Evolutionary conservation across 2,329 filamentous ascomycete species (phyloP), one percentile per base, ranked within the genome.

Genomic region (Orbilia javanica): DNA sequence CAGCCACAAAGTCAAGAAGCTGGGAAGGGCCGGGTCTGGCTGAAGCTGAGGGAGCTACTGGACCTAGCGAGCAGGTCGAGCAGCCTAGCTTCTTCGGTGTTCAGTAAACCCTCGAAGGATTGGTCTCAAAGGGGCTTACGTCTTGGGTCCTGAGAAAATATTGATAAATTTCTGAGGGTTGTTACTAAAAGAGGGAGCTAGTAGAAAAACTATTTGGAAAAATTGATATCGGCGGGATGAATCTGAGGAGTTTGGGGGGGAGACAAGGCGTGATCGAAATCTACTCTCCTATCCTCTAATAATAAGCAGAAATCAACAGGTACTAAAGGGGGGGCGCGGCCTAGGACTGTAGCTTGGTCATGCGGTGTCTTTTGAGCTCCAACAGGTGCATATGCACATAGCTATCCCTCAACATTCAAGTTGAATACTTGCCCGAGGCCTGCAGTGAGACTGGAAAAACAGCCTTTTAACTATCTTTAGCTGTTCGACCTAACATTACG

Each of bases 1-100:
- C 27, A 50, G 62, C 62, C 62, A 66, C 62, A 66, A 52, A 52
- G 27, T 36, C 8, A 25, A 13, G 11, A 39, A 55, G 52, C 52
- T 55, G 34, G 31, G 18, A 39, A 60, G 10, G 53, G 34, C 8
- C 13, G 13, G 34, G 18, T 60, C 18, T 18, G 15, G 39, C 13
- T 31, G 31, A n/a, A 60, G 53, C 53, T 60, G 34, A 44, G 53
- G 53, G 31, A 39, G 18, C 53, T 60, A 39, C 31, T 25, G 20
- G 25, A 39, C 31, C 34, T 39, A 42, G 53, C 52, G 53, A 42
- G 53, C 4, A 60, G 20, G 31, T 60, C 15, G 53, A 60, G 25
- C 53, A 8, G 25, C 18, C 20, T 60, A 60, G 34, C 53, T 60
- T 25, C 3, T 60, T 18, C 25, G 53, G 53, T 39, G 18, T 13